These are phyloP conservation scores for Sphaerulina vaccinii DNA, from an alignment of 2,329 filamentous ascomycete species.

Conservation along the genomic window DNA sequence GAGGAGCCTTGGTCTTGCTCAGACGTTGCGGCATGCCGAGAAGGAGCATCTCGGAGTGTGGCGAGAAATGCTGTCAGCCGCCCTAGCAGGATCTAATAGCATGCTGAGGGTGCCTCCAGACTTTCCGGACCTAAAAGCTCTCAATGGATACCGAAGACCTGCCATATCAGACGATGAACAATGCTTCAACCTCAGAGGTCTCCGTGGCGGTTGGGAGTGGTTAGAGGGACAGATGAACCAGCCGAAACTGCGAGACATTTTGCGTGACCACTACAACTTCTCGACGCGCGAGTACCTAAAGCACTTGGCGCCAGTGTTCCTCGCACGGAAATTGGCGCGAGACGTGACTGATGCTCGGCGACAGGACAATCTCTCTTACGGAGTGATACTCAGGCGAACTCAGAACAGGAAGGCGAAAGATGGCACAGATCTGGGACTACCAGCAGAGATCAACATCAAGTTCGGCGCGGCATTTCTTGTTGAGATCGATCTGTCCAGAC, in stretches of 20 bases:
- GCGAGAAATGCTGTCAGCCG: background rate
- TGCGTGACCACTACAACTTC: constrained; percentile 41
- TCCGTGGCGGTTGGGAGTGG: constrained; percentile 35
- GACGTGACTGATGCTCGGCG: constrained; percentile 16
- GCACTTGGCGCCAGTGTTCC: constrained; percentile 40
- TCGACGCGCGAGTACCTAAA: constrained; percentile 41
- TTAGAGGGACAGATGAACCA: constrained; percentile 37
- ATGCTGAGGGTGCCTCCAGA: constrained; percentile 21
- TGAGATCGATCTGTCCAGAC: constrained; percentile 23
- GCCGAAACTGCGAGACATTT: constrained; percentile 36
- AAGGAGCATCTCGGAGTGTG: constrained; percentile 31
- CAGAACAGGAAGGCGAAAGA: constrained; percentile 28
- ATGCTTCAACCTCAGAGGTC: constrained; percentile 31
- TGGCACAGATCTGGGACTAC: constrained; percentile 22
- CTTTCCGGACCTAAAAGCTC: constrained; percentile 31
- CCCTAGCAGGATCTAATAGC: background rate
- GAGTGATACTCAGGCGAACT: constrained; percentile 36
- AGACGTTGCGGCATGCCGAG: constrained; percentile 29
- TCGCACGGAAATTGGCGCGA: constrained; percentile 32
- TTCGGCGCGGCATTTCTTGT: constrained; percentile 40
- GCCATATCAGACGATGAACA: constrained; percentile 37
- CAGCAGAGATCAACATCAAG: constrained; percentile 35
- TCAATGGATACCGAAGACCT: constrained; percentile 42
- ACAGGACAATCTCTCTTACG: constrained; percentile 30
- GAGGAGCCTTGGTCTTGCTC: constrained; percentile 38